Evolutionary conservation across 148 eudicot genomes (phyloP).

Genomic region (Euryodendron excelsum): DNA sequence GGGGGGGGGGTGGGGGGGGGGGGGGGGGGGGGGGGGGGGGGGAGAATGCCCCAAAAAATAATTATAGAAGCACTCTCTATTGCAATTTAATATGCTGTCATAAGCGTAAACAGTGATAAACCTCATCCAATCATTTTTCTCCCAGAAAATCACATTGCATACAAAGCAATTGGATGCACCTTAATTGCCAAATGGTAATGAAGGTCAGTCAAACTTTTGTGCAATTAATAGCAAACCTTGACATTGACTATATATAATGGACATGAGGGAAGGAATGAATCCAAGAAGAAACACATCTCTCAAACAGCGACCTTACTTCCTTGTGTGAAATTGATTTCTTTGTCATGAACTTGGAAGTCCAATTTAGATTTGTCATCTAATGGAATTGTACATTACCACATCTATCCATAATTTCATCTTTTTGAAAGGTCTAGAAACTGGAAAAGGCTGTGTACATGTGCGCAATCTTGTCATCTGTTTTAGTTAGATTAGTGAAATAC

Average conservation of each 20-base stretch:
- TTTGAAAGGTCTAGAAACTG: background rate
- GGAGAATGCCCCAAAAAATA: too few species aligned
- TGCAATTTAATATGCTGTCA: background rate
- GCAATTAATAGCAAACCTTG: background rate
- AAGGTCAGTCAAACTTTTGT: background rate
- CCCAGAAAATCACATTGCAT: background rate
- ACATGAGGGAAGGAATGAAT: background rate
- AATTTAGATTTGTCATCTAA: background rate
- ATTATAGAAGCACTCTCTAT: background rate
- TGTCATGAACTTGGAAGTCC: background rate
- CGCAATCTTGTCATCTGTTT: background rate
- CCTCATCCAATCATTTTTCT: background rate
- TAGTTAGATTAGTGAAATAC: background rate
- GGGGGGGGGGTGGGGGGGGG: too few species aligned
- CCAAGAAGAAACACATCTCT: background rate
- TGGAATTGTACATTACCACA: background rate
- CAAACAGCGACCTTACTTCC: background rate
- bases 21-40: too few species aligned
- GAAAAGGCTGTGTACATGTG: background rate
- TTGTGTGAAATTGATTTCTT: background rate
- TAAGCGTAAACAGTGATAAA: background rate
- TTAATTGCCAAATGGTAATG: background rate
- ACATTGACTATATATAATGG: background rate
- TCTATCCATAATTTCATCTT: constrained; percentile 1
- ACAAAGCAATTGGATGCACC: background rate